phyloP scores from a whole-genome alignment of 768 basidiomycete species.

The Naganishia antarctica region DNA sequence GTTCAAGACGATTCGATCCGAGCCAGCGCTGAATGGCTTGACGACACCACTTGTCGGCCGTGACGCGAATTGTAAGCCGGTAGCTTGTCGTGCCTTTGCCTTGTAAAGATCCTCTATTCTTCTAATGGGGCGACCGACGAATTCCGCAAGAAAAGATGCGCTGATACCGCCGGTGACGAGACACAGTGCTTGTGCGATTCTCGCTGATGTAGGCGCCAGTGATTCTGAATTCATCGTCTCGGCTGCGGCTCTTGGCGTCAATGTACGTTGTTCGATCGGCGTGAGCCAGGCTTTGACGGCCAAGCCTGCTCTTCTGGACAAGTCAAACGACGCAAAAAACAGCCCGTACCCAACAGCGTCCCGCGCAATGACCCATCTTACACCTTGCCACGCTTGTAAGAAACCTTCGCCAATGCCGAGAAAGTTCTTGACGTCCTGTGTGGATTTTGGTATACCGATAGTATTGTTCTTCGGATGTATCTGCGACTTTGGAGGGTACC shows the following conservation, averaged over 20 bases:
- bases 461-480: background rate
- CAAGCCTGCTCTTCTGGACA: slow-evolving; percentile 39
- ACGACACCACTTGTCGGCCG: slow-evolving; percentile 13
- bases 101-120: slow-evolving; percentile 28
- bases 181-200: slow-evolving; percentile 43
- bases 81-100: slow-evolving; percentile 2
- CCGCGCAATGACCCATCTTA: slow-evolving; percentile 41
- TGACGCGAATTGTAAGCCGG: slow-evolving; percentile 20
- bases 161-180: slow-evolving; percentile 44
- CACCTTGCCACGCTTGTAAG: slow-evolving; percentile 38
- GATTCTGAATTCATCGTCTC: background rate
- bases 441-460: slow-evolving; percentile 22
- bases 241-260: background rate
- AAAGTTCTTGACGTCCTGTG: slow-evolving; percentile 27
- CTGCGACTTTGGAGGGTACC: slow-evolving; percentile 2
- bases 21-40: slow-evolving; percentile 12
- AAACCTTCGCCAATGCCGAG: slow-evolving; percentile 26
- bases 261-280: background rate
- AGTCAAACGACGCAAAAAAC: slow-evolving; percentile 47
- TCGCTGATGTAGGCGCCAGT: slow-evolving; percentile 36
- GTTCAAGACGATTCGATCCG: slow-evolving; percentile 18
- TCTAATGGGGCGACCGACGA: slow-evolving; percentile 40
- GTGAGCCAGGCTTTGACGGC: slow-evolving; percentile 37
- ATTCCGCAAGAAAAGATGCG: slow-evolving; percentile 41
- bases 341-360: slow-evolving; percentile 44